Evolutionary conservation across 1,139 yeast species (phyloP).

Genomic region (Yamadazyma dendronema): DNA sequence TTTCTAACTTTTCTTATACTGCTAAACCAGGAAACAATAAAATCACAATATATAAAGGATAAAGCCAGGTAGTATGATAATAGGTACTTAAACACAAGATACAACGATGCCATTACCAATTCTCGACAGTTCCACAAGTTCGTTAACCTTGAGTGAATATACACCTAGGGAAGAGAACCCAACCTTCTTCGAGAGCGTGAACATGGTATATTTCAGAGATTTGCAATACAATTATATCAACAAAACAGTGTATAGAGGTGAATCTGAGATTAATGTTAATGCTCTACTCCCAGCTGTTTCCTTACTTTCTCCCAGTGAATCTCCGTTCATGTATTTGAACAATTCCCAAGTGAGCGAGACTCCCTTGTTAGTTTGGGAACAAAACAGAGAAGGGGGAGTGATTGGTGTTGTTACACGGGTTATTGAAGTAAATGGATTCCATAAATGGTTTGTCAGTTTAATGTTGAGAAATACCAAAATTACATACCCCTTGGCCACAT

Average conservation of each 20-base stretch:
- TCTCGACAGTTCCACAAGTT: conserved; percentile 11
- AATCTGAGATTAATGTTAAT: conserved; percentile 2
- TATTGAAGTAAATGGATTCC: conserved; percentile 25
- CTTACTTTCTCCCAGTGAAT: neutral
- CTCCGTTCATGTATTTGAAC: conserved; percentile 7
- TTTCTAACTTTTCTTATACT: neutral
- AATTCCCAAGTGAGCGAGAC: conserved; percentile 9
- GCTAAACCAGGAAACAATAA: neutral
- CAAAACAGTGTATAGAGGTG: conserved; percentile 7
- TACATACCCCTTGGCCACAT: conserved; percentile 1
- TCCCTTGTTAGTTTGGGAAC: conserved; percentile 22
- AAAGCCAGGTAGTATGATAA: no score
- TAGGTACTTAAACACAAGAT: neutral
- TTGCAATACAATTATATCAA: conserved; percentile 5
- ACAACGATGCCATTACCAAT: conserved; percentile 9
- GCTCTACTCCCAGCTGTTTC: neutral
- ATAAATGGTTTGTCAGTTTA: conserved; percentile 33
- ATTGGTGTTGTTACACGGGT: conserved; percentile 30
- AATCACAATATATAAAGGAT: neutral
- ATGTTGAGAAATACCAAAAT: conserved; percentile 19
- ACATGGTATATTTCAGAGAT: conserved; percentile 30
- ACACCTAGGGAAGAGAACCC: conserved; percentile 4
- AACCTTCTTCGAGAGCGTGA: conserved; percentile 35
- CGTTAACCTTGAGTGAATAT: conserved; percentile 7
- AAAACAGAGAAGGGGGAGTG: conserved; percentile 13